Percentiles rank a stretch among this genome's conserved stretches.
Evolutionary conservation across 352 stramenopile species (phyloP).

Genomic region (Blastocystis sp.): DNA sequence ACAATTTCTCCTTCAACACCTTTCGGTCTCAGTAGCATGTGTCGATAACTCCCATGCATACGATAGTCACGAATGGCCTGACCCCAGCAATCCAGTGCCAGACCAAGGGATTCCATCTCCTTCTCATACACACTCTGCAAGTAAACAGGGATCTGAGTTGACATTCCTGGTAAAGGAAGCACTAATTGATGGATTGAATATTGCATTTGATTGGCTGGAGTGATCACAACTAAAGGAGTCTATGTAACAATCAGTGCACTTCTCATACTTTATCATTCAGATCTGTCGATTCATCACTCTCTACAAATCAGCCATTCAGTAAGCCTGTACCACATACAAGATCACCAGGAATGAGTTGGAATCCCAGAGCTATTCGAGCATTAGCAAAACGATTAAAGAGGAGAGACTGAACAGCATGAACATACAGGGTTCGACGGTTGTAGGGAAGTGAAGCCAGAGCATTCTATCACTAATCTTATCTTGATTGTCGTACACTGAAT

Average conservation of each 20-base stretch:
- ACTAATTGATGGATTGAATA: slow-evolving; percentile 35
- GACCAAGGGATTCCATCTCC: background rate
- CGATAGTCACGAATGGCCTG: slow-evolving; percentile 17
- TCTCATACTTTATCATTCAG: slow-evolving; percentile 4
- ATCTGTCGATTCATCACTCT: background rate
- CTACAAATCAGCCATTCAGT: background rate
- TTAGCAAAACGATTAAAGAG: slow-evolving; percentile 29
- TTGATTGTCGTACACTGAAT: slow-evolving; percentile 4
- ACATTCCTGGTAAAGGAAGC: slow-evolving; percentile 32
- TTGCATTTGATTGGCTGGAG: background rate
- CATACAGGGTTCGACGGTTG: slow-evolving; percentile 8
- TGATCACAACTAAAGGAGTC: background rate
- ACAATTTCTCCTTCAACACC: slow-evolving; percentile 3
- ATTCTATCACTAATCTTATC: background rate
- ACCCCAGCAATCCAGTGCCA: slow-evolving; percentile 22
- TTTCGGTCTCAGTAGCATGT: background rate
- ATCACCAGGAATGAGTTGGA: slow-evolving; percentile 18
- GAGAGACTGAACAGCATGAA: slow-evolving; percentile 24
- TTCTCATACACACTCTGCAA: slow-evolving; percentile 27
- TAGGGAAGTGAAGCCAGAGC: slow-evolving; percentile 43
- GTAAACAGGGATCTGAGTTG: slow-evolving; percentile 33
- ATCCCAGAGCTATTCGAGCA: background rate
- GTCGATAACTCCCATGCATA: slow-evolving; percentile 48
- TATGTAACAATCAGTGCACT: background rate
- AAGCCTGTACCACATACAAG: background rate